These are phyloP conservation scores for Solidago caesia DNA, from an alignment of 129 eudicot genomes.

Conservation along the genomic window DNA sequence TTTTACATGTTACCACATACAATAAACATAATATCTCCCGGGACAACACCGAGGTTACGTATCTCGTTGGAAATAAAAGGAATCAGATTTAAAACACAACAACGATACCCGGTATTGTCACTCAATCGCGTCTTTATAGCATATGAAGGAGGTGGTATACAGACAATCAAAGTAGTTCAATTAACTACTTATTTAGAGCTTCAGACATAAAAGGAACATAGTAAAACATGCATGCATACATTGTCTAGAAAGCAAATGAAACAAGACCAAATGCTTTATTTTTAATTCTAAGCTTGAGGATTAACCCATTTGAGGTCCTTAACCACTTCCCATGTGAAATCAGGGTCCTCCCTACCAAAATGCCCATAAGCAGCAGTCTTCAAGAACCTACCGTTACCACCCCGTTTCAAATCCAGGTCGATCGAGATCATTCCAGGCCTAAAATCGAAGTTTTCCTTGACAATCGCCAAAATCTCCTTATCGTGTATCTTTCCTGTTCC, in stretches of 20 bases:
- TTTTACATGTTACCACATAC: too few relatives aligned
- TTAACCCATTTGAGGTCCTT: slow-evolving; percentile 24
- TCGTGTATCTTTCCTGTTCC: slow-evolving; percentile 23
- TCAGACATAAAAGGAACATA: neutral
- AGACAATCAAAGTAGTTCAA: too few relatives aligned
- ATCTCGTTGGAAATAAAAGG: too few relatives aligned
- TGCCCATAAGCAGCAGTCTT: slow-evolving; percentile 33
- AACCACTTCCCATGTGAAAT: slow-evolving; percentile 31
- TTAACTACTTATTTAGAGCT: neutral
- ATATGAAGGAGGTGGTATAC: too few relatives aligned
- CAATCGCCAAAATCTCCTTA: slow-evolving; percentile 23
- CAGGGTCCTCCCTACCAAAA: slow-evolving; percentile 32
- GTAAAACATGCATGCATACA: neutral
- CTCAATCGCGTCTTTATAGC: too few relatives aligned
- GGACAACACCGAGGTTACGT: too few relatives aligned
- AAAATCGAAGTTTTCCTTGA: slow-evolving; percentile 22
- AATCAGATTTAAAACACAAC: too few relatives aligned
- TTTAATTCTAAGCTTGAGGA: neutral
- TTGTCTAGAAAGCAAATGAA: neutral
- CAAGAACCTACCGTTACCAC: slow-evolving; percentile 29
- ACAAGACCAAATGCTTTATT: neutral
- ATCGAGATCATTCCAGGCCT: slow-evolving; percentile 27
- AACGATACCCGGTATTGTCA: too few relatives aligned
- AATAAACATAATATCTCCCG: too few relatives aligned
- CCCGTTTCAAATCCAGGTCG: slow-evolving; percentile 20